Evolutionary conservation across 768 basidiomycete genomes (phyloP).

Genomic region (Kwoniella dendrophila): DNA sequence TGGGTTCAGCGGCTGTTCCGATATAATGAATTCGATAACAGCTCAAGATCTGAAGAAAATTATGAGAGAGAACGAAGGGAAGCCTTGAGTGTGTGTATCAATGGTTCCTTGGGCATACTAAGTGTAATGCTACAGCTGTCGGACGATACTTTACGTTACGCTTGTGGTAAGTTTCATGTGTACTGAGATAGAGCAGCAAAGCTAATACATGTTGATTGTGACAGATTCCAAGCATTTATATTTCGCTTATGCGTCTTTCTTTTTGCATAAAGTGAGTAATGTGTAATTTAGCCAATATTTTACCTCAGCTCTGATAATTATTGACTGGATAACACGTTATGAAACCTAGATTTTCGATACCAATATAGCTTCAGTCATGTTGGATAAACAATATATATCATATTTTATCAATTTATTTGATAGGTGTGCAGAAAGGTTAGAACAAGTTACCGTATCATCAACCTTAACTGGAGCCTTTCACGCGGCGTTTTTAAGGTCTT

Average conservation of each 20-base stretch:
- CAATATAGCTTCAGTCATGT: constrained; percentile 7
- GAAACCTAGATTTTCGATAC: constrained; percentile 11
- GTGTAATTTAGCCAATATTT: not conserved
- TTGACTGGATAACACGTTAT: not conserved
- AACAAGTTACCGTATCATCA: not conserved
- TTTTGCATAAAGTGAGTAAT: constrained; percentile 13
- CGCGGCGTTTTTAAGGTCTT: constrained; percentile 9
- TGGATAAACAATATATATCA: constrained; percentile 11
- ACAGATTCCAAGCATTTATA: constrained; percentile 19
- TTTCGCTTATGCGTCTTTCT: constrained; percentile 20
- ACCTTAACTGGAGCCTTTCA: constrained; percentile 15
- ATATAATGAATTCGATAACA: not conserved
- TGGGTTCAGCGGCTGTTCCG: constrained; percentile 18
- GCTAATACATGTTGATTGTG: not conserved
- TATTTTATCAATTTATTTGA: constrained; percentile 11
- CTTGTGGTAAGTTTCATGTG: constrained; percentile 1
- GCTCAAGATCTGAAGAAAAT: not conserved
- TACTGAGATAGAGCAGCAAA: not conserved
- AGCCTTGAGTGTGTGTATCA: constrained; percentile 11
- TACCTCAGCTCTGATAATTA: not conserved
- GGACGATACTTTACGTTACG: constrained; percentile 8
- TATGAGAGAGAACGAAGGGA: constrained; percentile 18
- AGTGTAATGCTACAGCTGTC: constrained; percentile 8
- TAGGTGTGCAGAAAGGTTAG: constrained; percentile 5
- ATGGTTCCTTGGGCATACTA: constrained; percentile 10